phyloP scores from a whole-genome alignment of 2,329 filamentous ascomycete genomes.

The Chaetomium olivaceum region DNA sequence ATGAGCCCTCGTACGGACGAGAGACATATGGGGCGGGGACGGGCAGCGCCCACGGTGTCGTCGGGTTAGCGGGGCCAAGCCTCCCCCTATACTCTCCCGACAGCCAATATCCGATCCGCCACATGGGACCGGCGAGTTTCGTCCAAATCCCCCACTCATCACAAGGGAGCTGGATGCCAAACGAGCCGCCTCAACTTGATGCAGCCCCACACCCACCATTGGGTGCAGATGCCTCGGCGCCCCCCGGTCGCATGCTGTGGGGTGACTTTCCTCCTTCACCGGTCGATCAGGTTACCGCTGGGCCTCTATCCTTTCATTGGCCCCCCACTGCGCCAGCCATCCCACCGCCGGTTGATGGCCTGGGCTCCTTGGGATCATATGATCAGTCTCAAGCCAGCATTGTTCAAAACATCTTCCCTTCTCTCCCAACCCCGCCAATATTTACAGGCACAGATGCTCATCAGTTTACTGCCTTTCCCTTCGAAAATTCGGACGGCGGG shows the following conservation, averaged over 20 bases:
- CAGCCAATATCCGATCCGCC: not conserved
- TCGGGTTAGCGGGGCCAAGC: not conserved
- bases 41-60: not conserved
- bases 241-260: constrained; percentile 1
- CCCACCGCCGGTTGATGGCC: not conserved
- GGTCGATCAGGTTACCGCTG: constrained; percentile 7
- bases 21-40: not conserved
- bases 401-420: not conserved
- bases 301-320: not conserved
- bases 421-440: not conserved
- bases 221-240: not conserved
- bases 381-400: not conserved
- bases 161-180: not conserved
- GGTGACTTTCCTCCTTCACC: constrained; percentile 1
- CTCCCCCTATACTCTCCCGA: not conserved
- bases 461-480: not conserved
- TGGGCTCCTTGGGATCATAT: not conserved
- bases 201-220: not conserved
- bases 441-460: not conserved
- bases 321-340: not conserved
- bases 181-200: not conserved
- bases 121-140: not conserved
- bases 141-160: too few species aligned
- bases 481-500: too few species aligned
- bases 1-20: not conserved